Evolutionary conservation across 371 early-diverging fungal genomes (phyloP), one percentile per base, ranked within the genome.

Genomic region (Blastocladiella emersonii): DNA sequence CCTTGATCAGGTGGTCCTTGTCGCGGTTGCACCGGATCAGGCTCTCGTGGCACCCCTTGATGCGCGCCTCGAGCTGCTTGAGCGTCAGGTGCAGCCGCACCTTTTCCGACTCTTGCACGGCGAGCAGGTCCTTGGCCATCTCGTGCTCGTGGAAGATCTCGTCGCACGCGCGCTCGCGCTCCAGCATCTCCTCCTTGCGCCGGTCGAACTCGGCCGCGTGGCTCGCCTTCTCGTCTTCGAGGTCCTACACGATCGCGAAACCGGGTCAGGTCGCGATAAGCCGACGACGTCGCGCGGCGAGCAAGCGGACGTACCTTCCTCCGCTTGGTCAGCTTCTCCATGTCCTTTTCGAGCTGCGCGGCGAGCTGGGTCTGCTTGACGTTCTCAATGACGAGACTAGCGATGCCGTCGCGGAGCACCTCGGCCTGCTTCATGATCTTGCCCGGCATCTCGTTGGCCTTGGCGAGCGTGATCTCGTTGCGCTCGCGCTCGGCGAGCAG

Each of bases 121-220:
- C 68, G 7, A 80, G 69, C 66, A 76, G 74, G 34, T 78, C 77
- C 53, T 77, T 80, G 34, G 78, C 76, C 32, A 76, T 62, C 65
- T 81, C 78, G 62, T 78, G 75, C 65, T 78, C 72, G 62, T 75
- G 78, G 64, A 75, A 77, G 34, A 80, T 76, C 45, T 81, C 81
- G 37, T 65, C 57, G 59, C 65, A 59, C 21, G 65, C 56, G 7
- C 34, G n/a, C 25, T 67, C 68, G 7, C 65, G 48, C 19, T 69
- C 66, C 34, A 64, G 39, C 65, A 69, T 21, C 12, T 64, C 61
- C 36, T 61, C 32, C 51, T 68, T 66, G 39, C 63, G 53, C 49
- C 56, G 51, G 37, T 70, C 68, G 57, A 72, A 76, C 25, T 76
- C 77, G n/a, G 74, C 72, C 2, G 73, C 67, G 34, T 71, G 71